Evolutionary conservation across 371 early-diverging fungal species (phyloP), one percentile per base, ranked within the genome.

Genomic region (Mucor sp.): DNA sequence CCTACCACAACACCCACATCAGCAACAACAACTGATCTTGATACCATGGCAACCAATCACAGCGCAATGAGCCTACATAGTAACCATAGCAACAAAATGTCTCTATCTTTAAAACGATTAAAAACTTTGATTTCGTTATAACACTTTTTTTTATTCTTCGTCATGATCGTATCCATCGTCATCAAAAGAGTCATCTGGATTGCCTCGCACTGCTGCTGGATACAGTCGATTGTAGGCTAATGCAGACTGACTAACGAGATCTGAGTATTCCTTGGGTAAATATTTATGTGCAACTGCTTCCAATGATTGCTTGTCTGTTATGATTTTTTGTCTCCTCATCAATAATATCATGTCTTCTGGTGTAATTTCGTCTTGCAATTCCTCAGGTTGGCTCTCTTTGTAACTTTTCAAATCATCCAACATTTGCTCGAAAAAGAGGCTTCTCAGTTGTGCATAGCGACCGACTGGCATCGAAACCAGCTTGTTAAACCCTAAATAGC

Each of bases 261-360:
- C 68, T 25, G 30, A 61, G 27, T 57, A 53, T 33, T 64, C 68
- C 15, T 65, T 72, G 6, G 72, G 62, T 33, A 72, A 47, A 61
- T 64, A 30, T 15, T 64, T 62, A 15, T 58, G 53, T 23, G 59
- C 59, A 4, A 72, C 12, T 23, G 58, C 30, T n/a, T 68, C 58
- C 17, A 72, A 6, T 1, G 58, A 48, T 2, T 41, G 39, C 43
- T 48, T 64, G 2, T 57, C 58, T 30, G n/a, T 55, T 1, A 71
- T 9, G 2, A 67, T 1, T 2, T 57, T 37, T 41, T 71, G 72
- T 32, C 72, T 66, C 59, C 65, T 55, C 74, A 74, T 74, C 9
- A 74, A 55, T 28, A 67, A 53, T 11, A 70, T 23, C 14, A 74
- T 53, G 27, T 74, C 74, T 27, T 70, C 27, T 5, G 50, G 33